phyloP scores from a whole-genome alignment of 2,329 filamentous ascomycete genomes.

The Fusarium pseudograminearum region DNA sequence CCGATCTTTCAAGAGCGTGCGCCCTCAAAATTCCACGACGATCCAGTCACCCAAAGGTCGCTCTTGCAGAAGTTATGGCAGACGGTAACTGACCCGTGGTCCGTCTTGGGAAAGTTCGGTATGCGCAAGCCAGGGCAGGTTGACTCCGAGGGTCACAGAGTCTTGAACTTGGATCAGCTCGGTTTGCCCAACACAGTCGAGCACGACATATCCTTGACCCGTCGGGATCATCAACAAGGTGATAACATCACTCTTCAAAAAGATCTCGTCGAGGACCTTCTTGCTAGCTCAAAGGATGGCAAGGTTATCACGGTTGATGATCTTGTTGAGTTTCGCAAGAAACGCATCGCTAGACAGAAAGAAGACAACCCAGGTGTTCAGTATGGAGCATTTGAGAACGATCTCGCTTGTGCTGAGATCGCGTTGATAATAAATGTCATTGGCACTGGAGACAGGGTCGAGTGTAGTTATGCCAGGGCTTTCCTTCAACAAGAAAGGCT shows the following conservation, averaged over 20 bases:
- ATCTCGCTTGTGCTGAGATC: slow-evolving; percentile 41
- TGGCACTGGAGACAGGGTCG: slow-evolving; percentile 30
- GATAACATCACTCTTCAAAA: slow-evolving; percentile 34
- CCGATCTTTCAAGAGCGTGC: slow-evolving; percentile 41
- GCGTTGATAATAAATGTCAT: slow-evolving; percentile 39
- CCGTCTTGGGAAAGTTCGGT: slow-evolving; percentile 33
- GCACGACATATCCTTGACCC: slow-evolving; percentile 44
- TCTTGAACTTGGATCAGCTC: slow-evolving; percentile 42
- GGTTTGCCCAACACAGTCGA: slow-evolving; percentile 37
- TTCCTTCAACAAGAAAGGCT: slow-evolving; percentile 39
- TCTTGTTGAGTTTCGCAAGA: slow-evolving; percentile 38
- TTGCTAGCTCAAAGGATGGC: slow-evolving; percentile 40
- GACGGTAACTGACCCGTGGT: slow-evolving; percentile 37
- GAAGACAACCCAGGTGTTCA: slow-evolving; percentile 32
- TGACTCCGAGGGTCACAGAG: slow-evolving; percentile 31
- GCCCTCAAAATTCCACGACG: slow-evolving; percentile 14
- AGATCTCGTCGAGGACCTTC: slow-evolving; percentile 37
- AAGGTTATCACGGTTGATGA: slow-evolving; percentile 36
- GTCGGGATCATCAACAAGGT: slow-evolving; percentile 38
- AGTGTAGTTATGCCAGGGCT: slow-evolving; percentile 31
- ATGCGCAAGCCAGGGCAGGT: slow-evolving; percentile 41
- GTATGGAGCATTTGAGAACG: slow-evolving; percentile 34
- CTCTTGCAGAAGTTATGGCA: slow-evolving; percentile 21
- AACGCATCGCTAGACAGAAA: slow-evolving; percentile 33
- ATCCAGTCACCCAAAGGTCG: slow-evolving; percentile 6